These are phyloP conservation scores for Marasmius tenuissimus DNA, from an alignment of 1,284 basidiomycete species.

Conservation along the genomic window DNA sequence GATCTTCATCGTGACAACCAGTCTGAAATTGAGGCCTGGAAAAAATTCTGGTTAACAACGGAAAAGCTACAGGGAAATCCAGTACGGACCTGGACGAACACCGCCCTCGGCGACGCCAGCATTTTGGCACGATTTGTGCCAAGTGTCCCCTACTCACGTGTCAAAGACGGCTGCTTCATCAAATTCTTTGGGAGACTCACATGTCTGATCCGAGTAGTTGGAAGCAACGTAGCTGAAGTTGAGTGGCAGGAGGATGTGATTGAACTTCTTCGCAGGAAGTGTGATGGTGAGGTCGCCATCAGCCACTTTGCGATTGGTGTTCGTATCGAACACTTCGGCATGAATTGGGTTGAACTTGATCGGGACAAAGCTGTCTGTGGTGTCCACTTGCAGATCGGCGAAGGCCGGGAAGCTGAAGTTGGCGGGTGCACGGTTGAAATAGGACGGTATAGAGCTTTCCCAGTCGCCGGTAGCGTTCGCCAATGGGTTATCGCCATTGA, in stretches of 20 bases:
- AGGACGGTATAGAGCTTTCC: slow-evolving; percentile 52
- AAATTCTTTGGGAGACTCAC: slow-evolving; percentile 41
- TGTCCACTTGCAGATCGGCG: slow-evolving; percentile 74
- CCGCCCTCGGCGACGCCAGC: slow-evolving; percentile 47
- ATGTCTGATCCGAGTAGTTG: slow-evolving; percentile 82
- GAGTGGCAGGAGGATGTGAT: slow-evolving; percentile 67
- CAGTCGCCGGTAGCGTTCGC: slow-evolving; percentile 54
- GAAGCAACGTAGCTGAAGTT: slow-evolving; percentile 79
- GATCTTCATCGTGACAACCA: slow-evolving; percentile 71
- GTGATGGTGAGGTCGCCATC: slow-evolving; percentile 58
- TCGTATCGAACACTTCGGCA: slow-evolving; percentile 66
- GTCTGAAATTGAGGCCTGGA: slow-evolving; percentile 65
- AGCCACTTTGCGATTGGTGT: slow-evolving; percentile 62
- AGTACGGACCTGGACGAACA: slow-evolving; percentile 57
- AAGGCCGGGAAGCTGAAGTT: slow-evolving; percentile 85
- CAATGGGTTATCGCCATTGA: slow-evolving; percentile 61
- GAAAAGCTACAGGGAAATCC: neutral
- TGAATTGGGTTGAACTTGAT: slow-evolving; percentile 66
- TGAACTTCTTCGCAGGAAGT: slow-evolving; percentile 63
- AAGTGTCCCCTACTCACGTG: slow-evolving; percentile 58
- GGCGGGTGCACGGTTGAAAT: slow-evolving; percentile 72
- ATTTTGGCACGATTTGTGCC: slow-evolving; percentile 81
- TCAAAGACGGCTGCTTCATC: neutral
- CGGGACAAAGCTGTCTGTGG: slow-evolving; percentile 70
- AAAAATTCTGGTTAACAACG: neutral